Evolutionary conservation across 768 basidiomycete genomes (phyloP), one percentile per base, ranked within the genome.

Genomic region (Trametes gibbosa): DNA sequence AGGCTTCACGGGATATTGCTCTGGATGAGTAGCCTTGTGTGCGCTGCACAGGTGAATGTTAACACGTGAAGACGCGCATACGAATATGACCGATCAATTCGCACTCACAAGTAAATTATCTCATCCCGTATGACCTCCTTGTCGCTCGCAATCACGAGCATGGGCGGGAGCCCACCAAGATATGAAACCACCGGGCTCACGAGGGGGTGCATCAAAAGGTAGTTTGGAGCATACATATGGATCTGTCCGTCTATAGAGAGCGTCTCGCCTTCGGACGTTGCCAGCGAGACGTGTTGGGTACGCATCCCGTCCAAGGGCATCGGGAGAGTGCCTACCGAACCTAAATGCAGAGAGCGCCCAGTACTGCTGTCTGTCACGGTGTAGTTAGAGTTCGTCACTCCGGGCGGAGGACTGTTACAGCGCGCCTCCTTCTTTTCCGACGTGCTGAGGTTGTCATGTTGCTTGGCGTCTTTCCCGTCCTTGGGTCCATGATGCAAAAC

Each of bases 101-200:
- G 10, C 29, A 32, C 86, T 62, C 49, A 91, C 92, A 82, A 75
- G 68, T 92, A 98, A 29, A 98, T 84, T 34, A 92, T 85, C 72
- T 98, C 96, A 69, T 98, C 96, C 53, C 95, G 79, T 42, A 98
- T 73, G 0, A 96, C 92, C 74, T 98, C 96, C 66, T 88, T 90
- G 56, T 97, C 90, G 40, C 96, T 86, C 0, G 86, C 89, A 63
- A 95, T 85, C 63, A 99, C 74, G 24, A 93, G 73, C 46, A 98
- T 68, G 13, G 97, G 97, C 1, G 92, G 92, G 0, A 99, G 73
- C 2, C 95, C 95, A 5, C 96, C 97, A 12, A 99, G 80, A 72
- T 93, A 95, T 0, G 84, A 83, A 62, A 90, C 70, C 8, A 81
- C 84, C 0, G 94, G 88, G 63, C 91, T 95, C 40, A 98, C 83